Evolutionary conservation across 1,139 yeast species (phyloP), one percentile per base, ranked within the genome.

Genomic region (Pichia sp.): DNA sequence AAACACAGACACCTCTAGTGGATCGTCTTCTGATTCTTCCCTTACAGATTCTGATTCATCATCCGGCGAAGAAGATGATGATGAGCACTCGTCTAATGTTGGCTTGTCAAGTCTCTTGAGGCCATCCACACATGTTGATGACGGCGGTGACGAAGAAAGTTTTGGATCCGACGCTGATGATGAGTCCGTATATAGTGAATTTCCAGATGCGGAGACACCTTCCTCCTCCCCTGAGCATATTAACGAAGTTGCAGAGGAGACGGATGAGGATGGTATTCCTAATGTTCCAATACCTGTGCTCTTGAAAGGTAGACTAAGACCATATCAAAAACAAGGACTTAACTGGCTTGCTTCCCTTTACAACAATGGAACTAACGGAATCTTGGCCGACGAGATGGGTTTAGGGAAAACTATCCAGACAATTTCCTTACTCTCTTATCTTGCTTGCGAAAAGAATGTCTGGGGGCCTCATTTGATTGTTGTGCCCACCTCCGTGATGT

Each of bases 381-480:
- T 93, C 39, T 69, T 93, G 34, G 99, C 99, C 1, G 99, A 91
- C 60, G 99, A 91, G 58, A 91, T 91, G 99, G 99, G 99, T 40
- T 69, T 93, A 34, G 99, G 99, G 52, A 59, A 55, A 41, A 93
- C 99, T 0, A 91, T 93, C 43, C 99, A 93, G 58, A 91, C 99
- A 0, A 93, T 93, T 38, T 75, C 97, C 0, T 63, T 93, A 30
- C 63, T 93, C 22, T 69, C 94, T 0, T 88, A 88, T 56, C 66
- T 93, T 37, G 98, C 99, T 0, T 85, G 96, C 49, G 95, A 83
- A 49, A 88, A 87, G 53, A 85, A 85, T 41, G 73, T 83, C 22
- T 91, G 99, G 99, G 98, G 98, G 0, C 98, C 98, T 0, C 99
- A 93, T 64, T 65, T 93, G 38, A 88, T 93, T 59, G 77, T 93